These are phyloP conservation scores for Plenodomus tracheiphilus DNA, from an alignment of 2,329 filamentous ascomycete genomes.

Conservation along the genomic window DNA sequence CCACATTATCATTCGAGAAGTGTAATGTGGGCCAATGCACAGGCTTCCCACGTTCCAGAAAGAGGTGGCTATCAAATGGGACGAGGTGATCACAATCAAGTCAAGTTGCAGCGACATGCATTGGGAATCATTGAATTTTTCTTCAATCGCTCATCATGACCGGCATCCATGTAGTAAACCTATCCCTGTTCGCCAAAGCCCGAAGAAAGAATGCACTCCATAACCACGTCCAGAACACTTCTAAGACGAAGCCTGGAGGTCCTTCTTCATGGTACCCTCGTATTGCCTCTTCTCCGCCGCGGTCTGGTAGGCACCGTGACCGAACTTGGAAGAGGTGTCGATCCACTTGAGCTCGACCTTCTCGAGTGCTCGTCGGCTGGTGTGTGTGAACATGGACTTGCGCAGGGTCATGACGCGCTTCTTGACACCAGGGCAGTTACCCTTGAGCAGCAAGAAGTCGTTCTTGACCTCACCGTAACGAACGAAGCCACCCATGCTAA, in stretches of 20 bases:
- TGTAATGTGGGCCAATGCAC: too few species aligned
- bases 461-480: slow-evolving; percentile 99
- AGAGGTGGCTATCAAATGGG: too few species aligned
- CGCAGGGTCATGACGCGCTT: slow-evolving; percentile 99
- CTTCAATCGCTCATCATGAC: slow-evolving; percentile 36
- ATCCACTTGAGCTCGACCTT: slow-evolving; percentile 99
- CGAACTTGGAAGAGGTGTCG: slow-evolving; percentile 99
- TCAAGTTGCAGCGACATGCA: background rate
- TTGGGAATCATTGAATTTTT: slow-evolving; percentile 46
- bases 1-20: too few species aligned
- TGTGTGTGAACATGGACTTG: slow-evolving; percentile 98
- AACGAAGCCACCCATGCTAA: slow-evolving; percentile 97
- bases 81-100: background rate
- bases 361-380: slow-evolving; percentile 91
- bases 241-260: slow-evolving; percentile 65
- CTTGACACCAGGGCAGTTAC: slow-evolving; percentile 96
- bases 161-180: slow-evolving; percentile 38
- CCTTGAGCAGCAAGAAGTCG: slow-evolving; percentile 98
- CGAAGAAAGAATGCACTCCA: slow-evolving; percentile 40
- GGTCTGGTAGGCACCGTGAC: slow-evolving; percentile 99
- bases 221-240: slow-evolving; percentile 27
- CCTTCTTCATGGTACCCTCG: slow-evolving; percentile 99
- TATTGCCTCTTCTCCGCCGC: slow-evolving; percentile 96
- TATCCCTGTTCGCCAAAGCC: slow-evolving; percentile 43
- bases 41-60: too few species aligned